A percentile compares a stretch with the other conserved stretches of the same genome.
Conservation (phyloP, 148 eudicot genomes). For the Fagopyrum tataricum region DNA sequence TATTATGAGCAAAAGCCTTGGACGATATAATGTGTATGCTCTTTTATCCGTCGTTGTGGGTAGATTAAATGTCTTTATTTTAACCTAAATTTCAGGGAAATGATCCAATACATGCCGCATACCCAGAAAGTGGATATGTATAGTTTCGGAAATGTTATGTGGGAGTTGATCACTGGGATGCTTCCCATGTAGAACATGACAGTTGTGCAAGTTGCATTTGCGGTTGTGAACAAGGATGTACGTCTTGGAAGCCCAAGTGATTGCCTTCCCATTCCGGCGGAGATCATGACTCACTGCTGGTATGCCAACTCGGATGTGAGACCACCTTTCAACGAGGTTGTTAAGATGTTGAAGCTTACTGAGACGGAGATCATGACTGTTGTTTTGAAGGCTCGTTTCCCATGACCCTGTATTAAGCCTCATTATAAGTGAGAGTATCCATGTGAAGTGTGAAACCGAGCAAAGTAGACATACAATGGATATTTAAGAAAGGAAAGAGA, state of each 20-base stretch:
- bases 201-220: conserved; percentile 96
- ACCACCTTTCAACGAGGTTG: conserved; percentile 73
- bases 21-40: too few relatives aligned
- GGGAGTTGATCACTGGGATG: conserved; percentile 93
- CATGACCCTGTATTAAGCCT: conserved; percentile 18
- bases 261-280: conserved; percentile 68
- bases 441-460: too few relatives aligned
- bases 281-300: conserved; percentile 96
- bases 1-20: too few relatives aligned
- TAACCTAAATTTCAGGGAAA: conserved; percentile 88
- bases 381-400: conserved; percentile 18
- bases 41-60: too few relatives aligned
- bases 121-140: conserved; percentile 92
- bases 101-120: conserved; percentile 97
- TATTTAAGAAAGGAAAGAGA: conserved; percentile 10
- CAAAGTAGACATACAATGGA: conserved; percentile 15
- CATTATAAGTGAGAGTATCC: too few relatives aligned
- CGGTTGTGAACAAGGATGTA: conserved; percentile 92
- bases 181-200: conserved; percentile 95
- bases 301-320: conserved; percentile 71
- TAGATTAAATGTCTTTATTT: too few relatives aligned
- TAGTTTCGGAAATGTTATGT: conserved; percentile 91
- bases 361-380: conserved; percentile 14
- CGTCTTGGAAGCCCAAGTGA: conserved; percentile 66
- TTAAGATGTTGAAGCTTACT: conserved; percentile 65